Base-by-base conservation (phyloP, 768 basidiomycete species). In the Hericium rajendrae region DNA sequence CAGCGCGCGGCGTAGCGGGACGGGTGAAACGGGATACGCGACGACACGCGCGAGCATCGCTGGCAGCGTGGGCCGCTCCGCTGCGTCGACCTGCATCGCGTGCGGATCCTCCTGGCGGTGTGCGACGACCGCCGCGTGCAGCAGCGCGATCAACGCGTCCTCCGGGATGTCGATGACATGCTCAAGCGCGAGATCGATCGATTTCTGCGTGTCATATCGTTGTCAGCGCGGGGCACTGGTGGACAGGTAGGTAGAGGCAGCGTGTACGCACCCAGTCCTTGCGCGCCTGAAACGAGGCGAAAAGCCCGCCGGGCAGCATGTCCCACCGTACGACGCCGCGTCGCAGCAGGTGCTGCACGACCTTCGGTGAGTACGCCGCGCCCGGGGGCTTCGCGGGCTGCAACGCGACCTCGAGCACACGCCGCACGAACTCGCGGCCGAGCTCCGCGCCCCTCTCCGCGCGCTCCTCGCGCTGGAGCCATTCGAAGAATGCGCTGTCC, bases 91-190 rank as follows among this genome's bases (percentile, higher is more conserved):
- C 15, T 75, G 72, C 75, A 68, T 76, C 43, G 62, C 66, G 52
- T 56, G 66, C 11, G 60, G 59, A 48, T 60, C 60, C 11, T 57
- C 26, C 50, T 18, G 40, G 56, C 70, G 73, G 57, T 79, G 73
- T 16, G 66, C 68, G 10, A 67, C 68, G 13, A 79, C 67, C 18
- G 85, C 74, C 13, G 67, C 62, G 48, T 72, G 73, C 3, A 89
- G 73, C 3, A 76, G 70, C 32, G 77, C 74, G 22, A 88, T 73
- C 40, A 91, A 66, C 59, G 88, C 84, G 15, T 72, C 64, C 67
- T 91, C 88, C 2, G 83, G 72, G 57, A 92, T 62, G 66, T 92
- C 89, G 6, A 73, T 65, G 18, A 91, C 81, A 2, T 65, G 71
- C 3, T 71, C 68, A 51, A 90, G 69, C 37, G 85, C 77, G 12